Conservation (phyloP, 2,329 filamentous ascomycete genomes). For the Westerdykella aurantiaca region DNA sequence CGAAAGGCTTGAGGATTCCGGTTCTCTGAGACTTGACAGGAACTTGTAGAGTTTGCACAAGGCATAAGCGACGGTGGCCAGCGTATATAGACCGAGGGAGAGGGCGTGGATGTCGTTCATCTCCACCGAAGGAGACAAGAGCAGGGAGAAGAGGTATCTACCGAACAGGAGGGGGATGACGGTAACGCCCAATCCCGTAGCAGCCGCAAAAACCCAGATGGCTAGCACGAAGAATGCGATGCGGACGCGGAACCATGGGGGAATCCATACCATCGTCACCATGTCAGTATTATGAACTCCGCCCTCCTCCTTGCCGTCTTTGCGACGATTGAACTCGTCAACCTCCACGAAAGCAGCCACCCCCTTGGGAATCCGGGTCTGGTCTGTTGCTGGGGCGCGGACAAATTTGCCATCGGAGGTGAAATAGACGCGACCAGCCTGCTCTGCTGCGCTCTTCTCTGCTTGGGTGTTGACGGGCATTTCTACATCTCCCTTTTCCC, state of each 20-base stretch:
- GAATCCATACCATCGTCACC: conserved; percentile 60
- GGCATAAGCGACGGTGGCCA: conserved; percentile 62
- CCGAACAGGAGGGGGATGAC: conserved; percentile 83
- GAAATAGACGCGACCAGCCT: conserved; percentile 46
- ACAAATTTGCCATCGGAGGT: conserved; percentile 74
- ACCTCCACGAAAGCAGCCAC: conserved; percentile 74
- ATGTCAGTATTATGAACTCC: conserved; percentile 41
- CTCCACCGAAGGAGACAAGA: conserved; percentile 59
- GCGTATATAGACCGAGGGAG: conserved; percentile 77
- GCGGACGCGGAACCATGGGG: conserved; percentile 74
- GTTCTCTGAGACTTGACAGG: conserved; percentile 18
- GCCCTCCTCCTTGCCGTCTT: conserved; percentile 51
- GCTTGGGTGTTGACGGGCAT: conserved; percentile 32
- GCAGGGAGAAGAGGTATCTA: conserved; percentile 65
- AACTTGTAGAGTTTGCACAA: conserved; percentile 47
- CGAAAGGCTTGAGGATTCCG: conserved; percentile 25
- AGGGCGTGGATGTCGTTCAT: conserved; percentile 97
- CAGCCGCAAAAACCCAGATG: conserved; percentile 89
- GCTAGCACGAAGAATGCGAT: conserved; percentile 80
- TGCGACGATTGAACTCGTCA: conserved; percentile 58
- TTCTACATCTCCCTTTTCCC: conserved; percentile 37
- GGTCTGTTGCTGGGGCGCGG: conserved; percentile 87
- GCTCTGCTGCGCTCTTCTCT: conserved; percentile 33
- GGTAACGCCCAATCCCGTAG: conserved; percentile 78
- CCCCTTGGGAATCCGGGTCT: conserved; percentile 87